These are phyloP conservation scores for Chaetomium strumarium DNA, from an alignment of 2,329 filamentous ascomycete species.

Conservation along the genomic window DNA sequence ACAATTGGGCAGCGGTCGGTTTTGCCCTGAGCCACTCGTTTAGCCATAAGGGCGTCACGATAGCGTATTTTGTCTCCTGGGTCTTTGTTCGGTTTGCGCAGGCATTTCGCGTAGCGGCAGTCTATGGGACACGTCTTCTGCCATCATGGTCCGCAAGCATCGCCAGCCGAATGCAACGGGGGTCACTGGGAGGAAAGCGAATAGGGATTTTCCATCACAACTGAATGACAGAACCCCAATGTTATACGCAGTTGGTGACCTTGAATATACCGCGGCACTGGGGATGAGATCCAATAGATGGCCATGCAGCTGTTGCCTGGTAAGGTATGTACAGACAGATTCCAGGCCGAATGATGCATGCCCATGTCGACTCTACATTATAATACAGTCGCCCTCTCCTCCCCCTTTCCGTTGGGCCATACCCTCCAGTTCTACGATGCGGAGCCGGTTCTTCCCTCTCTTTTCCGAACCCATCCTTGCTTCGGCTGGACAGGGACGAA, in stretches of 20 bases:
- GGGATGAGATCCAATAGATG: too few relatives aligned
- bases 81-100: background rate
- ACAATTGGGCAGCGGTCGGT: too few relatives aligned
- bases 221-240: background rate
- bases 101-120: background rate
- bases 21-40: too few relatives aligned
- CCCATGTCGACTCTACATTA: conserved; percentile 18
- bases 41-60: background rate
- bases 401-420: background rate
- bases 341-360: conserved; percentile 19
- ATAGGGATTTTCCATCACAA: conserved; percentile 1
- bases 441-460: background rate
- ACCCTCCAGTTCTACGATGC: background rate
- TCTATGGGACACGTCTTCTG: background rate
- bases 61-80: background rate
- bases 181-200: conserved; percentile 12
- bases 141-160: background rate
- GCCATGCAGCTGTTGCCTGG: background rate
- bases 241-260: background rate
- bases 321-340: conserved; percentile 11
- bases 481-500: too few relatives aligned
- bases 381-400: conserved; percentile 14
- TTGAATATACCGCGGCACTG: background rate
- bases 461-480: too few relatives aligned
- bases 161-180: background rate